phyloP scores from a whole-genome alignment of 2,329 filamentous ascomycete species.

The Byssothecium circinans region DNA sequence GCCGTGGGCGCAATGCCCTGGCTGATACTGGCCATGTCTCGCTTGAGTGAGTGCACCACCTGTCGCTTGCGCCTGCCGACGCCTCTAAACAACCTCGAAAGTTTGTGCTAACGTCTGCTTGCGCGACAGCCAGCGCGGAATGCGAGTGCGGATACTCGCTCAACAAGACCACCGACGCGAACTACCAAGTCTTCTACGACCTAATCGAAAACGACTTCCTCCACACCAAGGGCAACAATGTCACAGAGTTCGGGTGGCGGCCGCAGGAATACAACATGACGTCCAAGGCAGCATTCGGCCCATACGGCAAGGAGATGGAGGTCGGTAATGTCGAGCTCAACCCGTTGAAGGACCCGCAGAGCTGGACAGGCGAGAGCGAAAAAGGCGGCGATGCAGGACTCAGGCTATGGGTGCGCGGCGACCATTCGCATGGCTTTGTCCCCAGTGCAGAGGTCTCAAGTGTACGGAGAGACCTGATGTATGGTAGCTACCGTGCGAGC shows the following conservation, averaged over 20 bases:
- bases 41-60: slow-evolving; percentile 30
- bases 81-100: neutral
- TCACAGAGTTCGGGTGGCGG: slow-evolving; percentile 58
- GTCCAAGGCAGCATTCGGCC: slow-evolving; percentile 59
- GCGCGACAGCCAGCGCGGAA: slow-evolving; percentile 45
- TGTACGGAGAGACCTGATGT: slow-evolving; percentile 63
- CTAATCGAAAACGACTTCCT: slow-evolving; percentile 73
- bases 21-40: slow-evolving; percentile 33
- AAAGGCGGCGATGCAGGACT: slow-evolving; percentile 47
- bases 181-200: slow-evolving; percentile 64
- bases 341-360: slow-evolving; percentile 47
- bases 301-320: slow-evolving; percentile 66
- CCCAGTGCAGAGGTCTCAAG: slow-evolving; percentile 67
- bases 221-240: slow-evolving; percentile 55
- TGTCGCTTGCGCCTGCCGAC: neutral
- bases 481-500: slow-evolving; percentile 68
- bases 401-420: slow-evolving; percentile 43
- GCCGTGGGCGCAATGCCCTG: slow-evolving; percentile 30
- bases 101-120: slow-evolving; percentile 1
- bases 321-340: slow-evolving; percentile 61
- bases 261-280: slow-evolving; percentile 69
- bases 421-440: slow-evolving; percentile 54
- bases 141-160: slow-evolving; percentile 76
- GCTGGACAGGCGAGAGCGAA: slow-evolving; percentile 50
- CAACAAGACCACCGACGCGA: slow-evolving; percentile 46